Base-by-base conservation (phyloP, 2,329 filamentous ascomycete genomes). In the Thelonectria discophora region DNA sequence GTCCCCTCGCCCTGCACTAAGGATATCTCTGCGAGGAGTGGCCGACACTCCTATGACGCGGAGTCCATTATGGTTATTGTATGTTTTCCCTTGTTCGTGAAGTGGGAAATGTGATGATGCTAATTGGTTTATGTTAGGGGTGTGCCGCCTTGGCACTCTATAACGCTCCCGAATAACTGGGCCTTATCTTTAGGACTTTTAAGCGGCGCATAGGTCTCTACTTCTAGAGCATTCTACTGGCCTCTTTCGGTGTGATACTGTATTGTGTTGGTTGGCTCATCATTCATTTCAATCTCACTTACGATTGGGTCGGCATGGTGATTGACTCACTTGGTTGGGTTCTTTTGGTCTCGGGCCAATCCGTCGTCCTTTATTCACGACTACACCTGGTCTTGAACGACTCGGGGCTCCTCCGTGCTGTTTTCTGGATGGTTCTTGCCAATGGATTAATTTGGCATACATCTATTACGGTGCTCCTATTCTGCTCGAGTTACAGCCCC, bases 301-400 rank as follows among this genome's bases (percentile, higher is more conserved):
- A 60, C 7, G 24, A 59, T 24, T 64, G 30, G 21, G 12, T 55
- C 24, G 59, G 51, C 20, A 60, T 71, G 42, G 66, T 64, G 5
- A 54, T 70, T 2, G 69, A 70, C 18, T 65, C 66, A 11, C 43
- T 65, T 9, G 71, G 70, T 15, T 74, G 73, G 73, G 64, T 69
- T 5, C 65, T 59, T 2, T 86, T 88, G 83, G 81, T 88, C 1
- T 86, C 85, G 2, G 86, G 86, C 0, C 85, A 88, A 69, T 82
- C 82, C 0, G 66, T 88, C 8, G 86, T 89, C 1, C 76, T 89
- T 1, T 89, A 86, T 75, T 88, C 86, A 2, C 81, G n/a, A n/a
- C n/a, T n/a, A n/a, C n/a, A n/a, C n/a, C n/a, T n/a, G n/a, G n/a
- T n/a, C n/a, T n/a, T n/a, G 3, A 80, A 80, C 20, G 82, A 85